Evolutionary conservation across 2,329 filamentous ascomycete species (phyloP).

Genomic region (Chaetomiaceae sp.): DNA sequence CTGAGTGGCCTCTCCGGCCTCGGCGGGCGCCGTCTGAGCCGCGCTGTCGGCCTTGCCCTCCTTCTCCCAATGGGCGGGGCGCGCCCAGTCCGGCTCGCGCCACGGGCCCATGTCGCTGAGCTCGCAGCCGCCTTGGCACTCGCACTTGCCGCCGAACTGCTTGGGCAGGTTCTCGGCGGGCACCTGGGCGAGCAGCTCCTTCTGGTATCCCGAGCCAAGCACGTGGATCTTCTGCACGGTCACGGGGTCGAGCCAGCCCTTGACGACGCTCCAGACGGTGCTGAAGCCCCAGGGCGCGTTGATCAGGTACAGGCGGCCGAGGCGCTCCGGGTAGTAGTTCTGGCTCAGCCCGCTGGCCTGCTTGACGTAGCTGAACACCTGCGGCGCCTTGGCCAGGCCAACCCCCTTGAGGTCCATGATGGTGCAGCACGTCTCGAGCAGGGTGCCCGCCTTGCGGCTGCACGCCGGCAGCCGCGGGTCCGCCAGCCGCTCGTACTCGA

Average conservation of each 20-base stretch:
- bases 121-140: constrained; percentile 75
- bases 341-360: constrained; percentile 85
- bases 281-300: constrained; percentile 97
- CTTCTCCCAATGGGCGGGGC: constrained; percentile 61
- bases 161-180: constrained; percentile 85
- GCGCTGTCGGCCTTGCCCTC: constrained; percentile 42
- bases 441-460: constrained; percentile 80
- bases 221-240: constrained; percentile 96
- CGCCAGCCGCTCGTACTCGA: constrained; percentile 94
- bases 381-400: constrained; percentile 69
- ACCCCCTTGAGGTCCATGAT: constrained; percentile 98
- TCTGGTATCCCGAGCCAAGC: constrained; percentile 73
- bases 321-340: constrained; percentile 97
- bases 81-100: constrained; percentile 64
- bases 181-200: constrained; percentile 77
- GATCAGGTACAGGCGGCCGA: constrained; percentile 95
- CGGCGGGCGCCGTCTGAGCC: constrained; percentile 25
- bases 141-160: constrained; percentile 76
- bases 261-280: constrained; percentile 76
- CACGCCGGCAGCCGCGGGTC: constrained; percentile 92
- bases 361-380: constrained; percentile 83
- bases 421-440: constrained; percentile 96
- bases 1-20: constrained; percentile 32
- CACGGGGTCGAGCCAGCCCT: constrained; percentile 92
- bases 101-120: constrained; percentile 89